Evolutionary conservation across 176 grass and related monocot species (phyloP).

Genomic region (Carex myosuroides): DNA sequence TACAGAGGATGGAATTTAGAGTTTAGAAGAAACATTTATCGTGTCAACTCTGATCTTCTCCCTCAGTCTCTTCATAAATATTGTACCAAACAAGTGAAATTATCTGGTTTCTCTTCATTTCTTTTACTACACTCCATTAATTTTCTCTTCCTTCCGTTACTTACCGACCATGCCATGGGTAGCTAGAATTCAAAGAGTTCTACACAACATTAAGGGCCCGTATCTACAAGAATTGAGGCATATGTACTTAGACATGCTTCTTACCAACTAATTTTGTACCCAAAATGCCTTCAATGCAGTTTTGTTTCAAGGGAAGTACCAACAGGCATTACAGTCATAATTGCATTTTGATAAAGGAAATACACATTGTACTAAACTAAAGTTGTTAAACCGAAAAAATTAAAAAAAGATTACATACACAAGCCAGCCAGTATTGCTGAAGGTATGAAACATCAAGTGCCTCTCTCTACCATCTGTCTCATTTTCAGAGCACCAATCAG

Average conservation of each 20-base stretch:
- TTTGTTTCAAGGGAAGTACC: not conserved
- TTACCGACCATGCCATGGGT: not conserved
- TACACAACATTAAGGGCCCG: not conserved
- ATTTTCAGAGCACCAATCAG: slow-evolving; percentile 70
- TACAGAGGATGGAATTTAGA: not conserved
- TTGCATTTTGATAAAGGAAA: not conserved
- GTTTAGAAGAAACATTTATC: not conserved
- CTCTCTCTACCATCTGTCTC: slow-evolving; percentile 43
- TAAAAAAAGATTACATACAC: slow-evolving; percentile 34
- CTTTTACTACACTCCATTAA: not conserved
- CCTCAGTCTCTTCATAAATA: not conserved
- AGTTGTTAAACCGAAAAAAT: not conserved
- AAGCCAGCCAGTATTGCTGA: slow-evolving; percentile 99
- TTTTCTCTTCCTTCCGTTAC: not conserved
- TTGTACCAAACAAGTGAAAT: not conserved
- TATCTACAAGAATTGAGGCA: not conserved
- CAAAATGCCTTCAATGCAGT: not conserved
- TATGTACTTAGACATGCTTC: not conserved
- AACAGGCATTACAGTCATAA: not conserved
- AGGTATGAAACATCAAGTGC: slow-evolving; percentile 83
- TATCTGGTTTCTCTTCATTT: not conserved
- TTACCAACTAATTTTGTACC: not conserved
- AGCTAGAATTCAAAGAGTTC: not conserved
- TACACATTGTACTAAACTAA: not conserved
- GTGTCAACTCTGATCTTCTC: not conserved